phyloP scores from a whole-genome alignment of 257 asterid genomes.

The Nicotiana attenuata region DNA sequence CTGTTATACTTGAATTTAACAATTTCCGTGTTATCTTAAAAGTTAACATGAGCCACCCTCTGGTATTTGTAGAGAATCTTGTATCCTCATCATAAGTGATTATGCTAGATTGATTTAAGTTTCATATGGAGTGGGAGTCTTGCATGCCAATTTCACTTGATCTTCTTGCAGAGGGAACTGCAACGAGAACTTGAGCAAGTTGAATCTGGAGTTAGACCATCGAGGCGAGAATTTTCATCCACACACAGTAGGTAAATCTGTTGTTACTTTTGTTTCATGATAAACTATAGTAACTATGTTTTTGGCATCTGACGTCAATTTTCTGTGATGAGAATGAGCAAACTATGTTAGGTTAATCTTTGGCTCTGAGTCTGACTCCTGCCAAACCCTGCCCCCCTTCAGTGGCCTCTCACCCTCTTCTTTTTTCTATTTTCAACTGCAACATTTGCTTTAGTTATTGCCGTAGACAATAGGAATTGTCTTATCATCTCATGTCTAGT shows the following conservation, averaged over 20 bases:
- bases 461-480: not conserved
- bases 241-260: constrained; percentile 63
- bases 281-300: not conserved
- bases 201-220: constrained; percentile 76
- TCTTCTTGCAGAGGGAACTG: constrained; percentile 72
- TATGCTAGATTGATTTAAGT: constrained; percentile 5
- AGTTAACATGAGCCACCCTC: not conserved
- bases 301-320: not conserved
- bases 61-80: not conserved
- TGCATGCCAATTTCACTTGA: not conserved
- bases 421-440: not conserved
- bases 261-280: constrained; percentile 4
- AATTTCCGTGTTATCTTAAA: not conserved
- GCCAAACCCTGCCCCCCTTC: not conserved
- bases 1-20: not conserved
- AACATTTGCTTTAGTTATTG: not conserved
- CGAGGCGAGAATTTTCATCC: constrained; percentile 76
- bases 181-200: constrained; percentile 93
- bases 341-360: not conserved
- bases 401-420: not conserved
- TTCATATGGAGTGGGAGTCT: not conserved
- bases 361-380: constrained; percentile 1
- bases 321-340: not conserved
- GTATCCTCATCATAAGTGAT: not conserved
- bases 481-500: not conserved